Conservation (phyloP, 495 filamentous ascomycete species). For the Staphylotrichum longicolle region DNA sequence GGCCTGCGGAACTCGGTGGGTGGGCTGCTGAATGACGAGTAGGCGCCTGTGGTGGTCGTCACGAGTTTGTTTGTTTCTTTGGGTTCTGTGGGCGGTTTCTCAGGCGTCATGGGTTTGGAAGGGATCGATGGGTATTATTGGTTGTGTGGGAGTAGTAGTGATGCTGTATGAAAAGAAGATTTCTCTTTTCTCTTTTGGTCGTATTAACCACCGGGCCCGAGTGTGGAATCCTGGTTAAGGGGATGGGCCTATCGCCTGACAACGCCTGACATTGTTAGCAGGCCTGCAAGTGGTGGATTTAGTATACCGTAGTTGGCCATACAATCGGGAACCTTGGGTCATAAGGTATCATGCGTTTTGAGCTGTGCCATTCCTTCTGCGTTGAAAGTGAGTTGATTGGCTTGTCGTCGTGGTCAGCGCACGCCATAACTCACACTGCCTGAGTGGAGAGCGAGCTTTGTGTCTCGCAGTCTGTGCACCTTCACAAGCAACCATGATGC, state of each 20-base stretch:
- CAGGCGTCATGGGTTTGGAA: slow-evolving; percentile 16
- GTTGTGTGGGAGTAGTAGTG: slow-evolving; percentile 5
- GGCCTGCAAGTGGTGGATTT: neutral
- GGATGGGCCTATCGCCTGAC: neutral
- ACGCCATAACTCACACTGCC: too few species aligned
- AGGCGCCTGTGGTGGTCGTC: too few species aligned
- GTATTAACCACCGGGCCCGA: slow-evolving; percentile 6
- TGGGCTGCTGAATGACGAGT: neutral
- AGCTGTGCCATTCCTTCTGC: too few species aligned
- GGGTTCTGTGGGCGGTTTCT: slow-evolving; percentile 6
- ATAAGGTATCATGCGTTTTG: neutral
- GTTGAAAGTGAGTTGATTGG: too few species aligned
- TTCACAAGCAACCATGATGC: too few species aligned
- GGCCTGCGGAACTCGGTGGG: neutral
- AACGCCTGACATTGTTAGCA: neutral
- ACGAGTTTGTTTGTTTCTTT: slow-evolving; percentile 1
- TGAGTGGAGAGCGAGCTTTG: too few species aligned
- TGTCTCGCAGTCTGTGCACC: too few species aligned
- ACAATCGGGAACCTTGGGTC: neutral
- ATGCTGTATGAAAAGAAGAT: slow-evolving; percentile 18
- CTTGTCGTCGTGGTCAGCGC: too few species aligned
- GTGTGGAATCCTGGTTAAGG: neutral
- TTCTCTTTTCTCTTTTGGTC: neutral
- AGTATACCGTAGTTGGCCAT: neutral
- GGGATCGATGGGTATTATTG: slow-evolving; percentile 9